A percentile compares a stretch with the other conserved stretches of the same genome.
Conservation (phyloP, 1,139 yeast species). For the Pichia sp. region DNA sequence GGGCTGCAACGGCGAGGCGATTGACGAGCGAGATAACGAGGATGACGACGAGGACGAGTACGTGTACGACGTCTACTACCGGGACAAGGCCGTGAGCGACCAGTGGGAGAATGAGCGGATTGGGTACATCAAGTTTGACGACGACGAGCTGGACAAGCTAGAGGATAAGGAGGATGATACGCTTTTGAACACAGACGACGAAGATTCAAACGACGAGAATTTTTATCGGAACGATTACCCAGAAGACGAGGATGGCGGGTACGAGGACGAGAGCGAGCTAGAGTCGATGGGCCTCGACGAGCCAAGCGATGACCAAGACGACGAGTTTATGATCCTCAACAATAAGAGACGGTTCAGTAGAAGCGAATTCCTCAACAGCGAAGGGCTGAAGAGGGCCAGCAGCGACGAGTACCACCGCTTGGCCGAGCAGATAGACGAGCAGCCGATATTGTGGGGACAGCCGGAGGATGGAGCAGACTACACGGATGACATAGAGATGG, state of each 20-base stretch:
- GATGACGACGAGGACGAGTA: slow-evolving; percentile 51
- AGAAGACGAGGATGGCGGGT: slow-evolving; percentile 71
- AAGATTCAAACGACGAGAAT: slow-evolving; percentile 85
- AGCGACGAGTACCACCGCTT: slow-evolving; percentile 31
- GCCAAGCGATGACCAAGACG: slow-evolving; percentile 40
- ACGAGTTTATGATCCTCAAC: slow-evolving; percentile 33
- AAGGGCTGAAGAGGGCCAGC: slow-evolving; percentile 31
- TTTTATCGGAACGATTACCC: slow-evolving; percentile 93
- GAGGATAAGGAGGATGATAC: slow-evolving; percentile 49
- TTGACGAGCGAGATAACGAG: slow-evolving; percentile 13
- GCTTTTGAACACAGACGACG: slow-evolving; percentile 46
- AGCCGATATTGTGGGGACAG: slow-evolving; percentile 11
- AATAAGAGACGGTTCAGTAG: slow-evolving; percentile 30
- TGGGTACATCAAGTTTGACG: slow-evolving; percentile 65
- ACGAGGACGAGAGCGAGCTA: slow-evolving; percentile 27
- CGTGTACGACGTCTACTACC: slow-evolving; percentile 83
- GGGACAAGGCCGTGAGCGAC: slow-evolving; percentile 49
- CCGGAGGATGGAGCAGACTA: slow-evolving; percentile 29
- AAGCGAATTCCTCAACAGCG: slow-evolving; percentile 27
- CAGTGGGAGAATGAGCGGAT: slow-evolving; percentile 48
- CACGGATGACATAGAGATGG: slow-evolving; percentile 24
- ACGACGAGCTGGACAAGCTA: slow-evolving; percentile 55
- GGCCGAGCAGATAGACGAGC: slow-evolving; percentile 27
- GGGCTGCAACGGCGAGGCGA: slow-evolving; percentile 1
- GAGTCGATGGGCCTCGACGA: slow-evolving; percentile 23